These are phyloP conservation scores for Camelina laxa DNA, from an alignment of 345 rosid species.

Conservation along the genomic window DNA sequence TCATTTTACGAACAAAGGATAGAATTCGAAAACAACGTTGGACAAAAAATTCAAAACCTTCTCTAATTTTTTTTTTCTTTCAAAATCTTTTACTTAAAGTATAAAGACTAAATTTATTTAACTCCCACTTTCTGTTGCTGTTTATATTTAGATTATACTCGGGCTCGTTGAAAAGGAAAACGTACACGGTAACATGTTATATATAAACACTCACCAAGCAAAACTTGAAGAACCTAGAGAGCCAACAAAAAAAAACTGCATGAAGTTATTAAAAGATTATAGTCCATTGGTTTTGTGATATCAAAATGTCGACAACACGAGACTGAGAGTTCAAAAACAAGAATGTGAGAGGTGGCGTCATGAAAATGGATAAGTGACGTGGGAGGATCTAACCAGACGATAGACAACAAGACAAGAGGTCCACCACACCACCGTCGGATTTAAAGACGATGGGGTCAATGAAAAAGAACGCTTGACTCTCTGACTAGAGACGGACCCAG, in stretches of 20 bases:
- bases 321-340: background rate
- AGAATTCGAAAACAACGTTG: background rate
- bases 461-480: conserved; percentile 46
- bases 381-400: conserved; percentile 32
- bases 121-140: too few species aligned
- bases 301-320: background rate
- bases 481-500: conserved; percentile 54
- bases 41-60: background rate
- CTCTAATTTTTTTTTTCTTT: background rate
- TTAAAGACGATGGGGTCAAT: conserved; percentile 45
- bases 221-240: background rate
- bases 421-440: conserved; percentile 69
- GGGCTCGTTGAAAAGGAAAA: background rate
- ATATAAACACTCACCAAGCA: background rate
- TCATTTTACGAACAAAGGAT: background rate
- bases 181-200: background rate
- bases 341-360: conserved; percentile 25
- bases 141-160: too few species aligned
- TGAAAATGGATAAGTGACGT: conserved; percentile 28
- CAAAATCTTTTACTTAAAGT: background rate
- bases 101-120: too few species aligned
- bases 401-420: conserved; percentile 44
- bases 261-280: too few species aligned
- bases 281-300: background rate
- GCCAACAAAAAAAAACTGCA: too few species aligned